A percentile compares a stretch with the other conserved stretches of the same genome.
Evolutionary conservation across 257 asterid genomes (phyloP).

Genomic region (Fraxinus excelsior): DNA sequence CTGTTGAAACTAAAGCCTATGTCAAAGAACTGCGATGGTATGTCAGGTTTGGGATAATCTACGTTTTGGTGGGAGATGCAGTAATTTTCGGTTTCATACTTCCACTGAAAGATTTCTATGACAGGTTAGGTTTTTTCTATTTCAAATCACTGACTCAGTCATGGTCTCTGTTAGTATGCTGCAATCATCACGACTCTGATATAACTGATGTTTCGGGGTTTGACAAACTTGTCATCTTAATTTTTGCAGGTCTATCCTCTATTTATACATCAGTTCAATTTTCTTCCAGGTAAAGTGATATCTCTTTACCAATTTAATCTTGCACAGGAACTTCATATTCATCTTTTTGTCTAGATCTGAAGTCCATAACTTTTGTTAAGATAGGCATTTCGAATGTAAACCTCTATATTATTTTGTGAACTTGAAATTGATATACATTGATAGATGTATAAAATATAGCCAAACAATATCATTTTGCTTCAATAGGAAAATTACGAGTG

Average conservation of each 20-base stretch:
- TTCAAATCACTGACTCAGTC: conserved; percentile 6
- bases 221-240: conserved; percentile 12
- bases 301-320: conserved; percentile 14
- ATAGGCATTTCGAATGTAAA: background rate
- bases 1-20: conserved; percentile 65
- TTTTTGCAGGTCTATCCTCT: conserved; percentile 53
- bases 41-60: conserved; percentile 69
- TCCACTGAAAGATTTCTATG: conserved; percentile 54
- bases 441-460: conserved; percentile 18
- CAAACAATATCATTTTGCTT: conserved; percentile 9
- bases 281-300: conserved; percentile 55
- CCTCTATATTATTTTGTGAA: conserved; percentile 5
- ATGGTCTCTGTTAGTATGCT: background rate
- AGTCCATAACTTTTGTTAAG: background rate
- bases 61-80: conserved; percentile 71
- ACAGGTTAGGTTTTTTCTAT: conserved; percentile 43
- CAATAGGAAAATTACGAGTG: background rate
- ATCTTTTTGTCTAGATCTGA: background rate
- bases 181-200: conserved; percentile 4
- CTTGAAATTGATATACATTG: conserved; percentile 10
- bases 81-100: conserved; percentile 59
- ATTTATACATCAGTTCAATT: conserved; percentile 50
- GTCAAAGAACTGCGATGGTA: conserved; percentile 82
- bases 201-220: conserved; percentile 15
- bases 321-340: background rate